A percentile compares a stretch with the other conserved stretches of the same genome.
phyloP scores from a whole-genome alignment of 2,329 filamentous ascomycete genomes.

The Xylaria sp. region DNA sequence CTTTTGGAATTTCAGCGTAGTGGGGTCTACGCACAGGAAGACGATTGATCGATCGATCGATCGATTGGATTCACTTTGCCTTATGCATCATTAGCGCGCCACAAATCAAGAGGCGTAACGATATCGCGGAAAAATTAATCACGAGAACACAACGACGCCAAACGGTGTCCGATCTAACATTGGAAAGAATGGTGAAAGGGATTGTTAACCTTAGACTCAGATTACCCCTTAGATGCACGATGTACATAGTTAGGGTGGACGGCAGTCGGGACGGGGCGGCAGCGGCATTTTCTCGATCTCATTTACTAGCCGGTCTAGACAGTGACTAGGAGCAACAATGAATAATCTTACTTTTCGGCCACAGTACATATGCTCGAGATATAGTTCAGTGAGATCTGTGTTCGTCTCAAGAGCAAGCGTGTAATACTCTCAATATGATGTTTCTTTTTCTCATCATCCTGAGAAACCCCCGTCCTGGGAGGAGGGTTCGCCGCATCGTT shows the following conservation, averaged over 20 bases:
- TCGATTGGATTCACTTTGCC: slow-evolving; percentile 5
- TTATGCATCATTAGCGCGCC: slow-evolving; percentile 17
- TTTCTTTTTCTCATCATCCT: too few species aligned
- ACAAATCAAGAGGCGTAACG: neutral
- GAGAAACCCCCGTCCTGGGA: too few species aligned
- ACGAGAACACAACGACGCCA: neutral
- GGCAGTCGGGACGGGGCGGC: neutral
- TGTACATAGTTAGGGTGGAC: slow-evolving; percentile 21
- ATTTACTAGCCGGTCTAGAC: slow-evolving; percentile 24
- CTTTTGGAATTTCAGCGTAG: slow-evolving; percentile 15
- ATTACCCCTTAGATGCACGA: slow-evolving; percentile 1
- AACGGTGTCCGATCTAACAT: slow-evolving; percentile 5
- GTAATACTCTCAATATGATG: too few species aligned
- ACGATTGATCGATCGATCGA: too few species aligned
- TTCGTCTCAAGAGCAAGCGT: too few species aligned
- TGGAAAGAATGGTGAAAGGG: slow-evolving; percentile 12
- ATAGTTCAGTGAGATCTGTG: neutral
- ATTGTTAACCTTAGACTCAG: slow-evolving; percentile 13
- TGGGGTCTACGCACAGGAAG: neutral
- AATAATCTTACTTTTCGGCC: neutral
- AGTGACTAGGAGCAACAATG: neutral
- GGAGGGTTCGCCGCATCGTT: too few species aligned
- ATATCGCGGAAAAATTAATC: neutral
- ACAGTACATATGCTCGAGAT: neutral
- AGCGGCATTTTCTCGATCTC: neutral